Evolutionary conservation across 2,329 filamentous ascomycete species (phyloP), one percentile per base, ranked within the genome.

Genomic region (Talaromyces islandicus): DNA sequence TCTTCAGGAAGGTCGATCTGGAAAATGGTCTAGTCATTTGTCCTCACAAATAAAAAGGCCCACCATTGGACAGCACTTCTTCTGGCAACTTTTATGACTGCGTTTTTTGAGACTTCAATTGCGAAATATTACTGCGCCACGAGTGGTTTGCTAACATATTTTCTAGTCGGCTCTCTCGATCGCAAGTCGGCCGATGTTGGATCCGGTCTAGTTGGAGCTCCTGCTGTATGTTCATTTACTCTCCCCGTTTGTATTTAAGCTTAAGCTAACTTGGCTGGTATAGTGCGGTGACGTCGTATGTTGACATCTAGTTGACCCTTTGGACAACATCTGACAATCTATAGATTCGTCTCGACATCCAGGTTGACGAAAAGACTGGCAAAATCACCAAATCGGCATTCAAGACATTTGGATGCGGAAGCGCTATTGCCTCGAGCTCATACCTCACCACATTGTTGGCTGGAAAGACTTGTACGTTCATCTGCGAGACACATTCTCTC

Each of bases 351-450:
- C 83, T 96, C 35, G 90, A 95, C 80, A 96, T 96, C 77, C 88
- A 91, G 61, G 92, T 97, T 69, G 92, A 97, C 78, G 90, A 90
- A 65, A 83, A 88, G 68, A 91, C 87, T 70, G 90, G 94, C 75
- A 93, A 87, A 68, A 97, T 97, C 73, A 88, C 87, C 69, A 93
- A 97, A 69, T 92, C 96, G 74, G 94, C 95, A 79, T 97, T 97
- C 85, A 97, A 97, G 87, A 97, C 92, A 0, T 97, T 97, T 73
- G 92, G 92, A 56, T 97, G 92, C 75, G 92, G 92, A 59, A 92
- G 88, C 30, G 94, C 94, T 65, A 99, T 99, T 77, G 94, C 94
- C 50, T 93, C 89, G 65, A 95, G 90, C 62, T 94, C 89, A 72
- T 99, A 99, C 75, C 79, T 99, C 69, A 99, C 94, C 9, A 92